Percentiles rank a stretch among this genome's conserved stretches.
Conservation (phyloP, 345 rosid genomes). For the Clausena lansium region DNA sequence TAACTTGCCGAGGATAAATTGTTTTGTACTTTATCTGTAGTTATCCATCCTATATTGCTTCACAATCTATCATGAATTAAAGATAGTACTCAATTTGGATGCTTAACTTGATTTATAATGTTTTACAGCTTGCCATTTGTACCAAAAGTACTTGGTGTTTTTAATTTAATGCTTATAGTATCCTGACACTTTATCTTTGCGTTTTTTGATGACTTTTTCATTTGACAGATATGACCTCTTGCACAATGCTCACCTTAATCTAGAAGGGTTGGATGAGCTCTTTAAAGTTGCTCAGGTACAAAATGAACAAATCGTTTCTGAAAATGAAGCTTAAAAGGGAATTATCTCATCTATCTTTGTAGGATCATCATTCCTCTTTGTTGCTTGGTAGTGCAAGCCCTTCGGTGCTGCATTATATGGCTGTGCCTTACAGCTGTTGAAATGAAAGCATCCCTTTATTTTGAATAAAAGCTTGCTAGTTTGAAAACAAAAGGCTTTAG, state of each 20-base stretch:
- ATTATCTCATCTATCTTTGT: neutral
- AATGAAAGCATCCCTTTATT: neutral
- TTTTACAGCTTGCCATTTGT: neutral
- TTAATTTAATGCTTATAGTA: neutral
- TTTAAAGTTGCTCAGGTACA: slow-evolving; percentile 93
- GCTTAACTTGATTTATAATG: neutral
- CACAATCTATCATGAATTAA: neutral
- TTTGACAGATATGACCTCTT: slow-evolving; percentile 81
- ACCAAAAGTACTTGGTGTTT: neutral
- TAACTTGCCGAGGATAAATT: neutral
- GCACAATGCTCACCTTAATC: slow-evolving; percentile 94
- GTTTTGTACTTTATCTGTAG: neutral
- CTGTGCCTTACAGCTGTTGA: neutral
- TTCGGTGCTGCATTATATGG: neutral
- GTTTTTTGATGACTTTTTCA: neutral
- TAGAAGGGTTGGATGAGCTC: slow-evolving; percentile 82
- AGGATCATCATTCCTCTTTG: neutral
- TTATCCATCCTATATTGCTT: neutral
- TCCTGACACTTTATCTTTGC: neutral
- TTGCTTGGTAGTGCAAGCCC: neutral
- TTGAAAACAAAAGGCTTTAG: neutral
- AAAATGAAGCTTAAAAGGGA: neutral
- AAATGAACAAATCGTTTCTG: neutral
- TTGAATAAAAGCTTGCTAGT: neutral
- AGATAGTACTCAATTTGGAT: neutral